Base-by-base conservation (phyloP, 768 basidiomycete genomes). In the Russula vinacea region DNA sequence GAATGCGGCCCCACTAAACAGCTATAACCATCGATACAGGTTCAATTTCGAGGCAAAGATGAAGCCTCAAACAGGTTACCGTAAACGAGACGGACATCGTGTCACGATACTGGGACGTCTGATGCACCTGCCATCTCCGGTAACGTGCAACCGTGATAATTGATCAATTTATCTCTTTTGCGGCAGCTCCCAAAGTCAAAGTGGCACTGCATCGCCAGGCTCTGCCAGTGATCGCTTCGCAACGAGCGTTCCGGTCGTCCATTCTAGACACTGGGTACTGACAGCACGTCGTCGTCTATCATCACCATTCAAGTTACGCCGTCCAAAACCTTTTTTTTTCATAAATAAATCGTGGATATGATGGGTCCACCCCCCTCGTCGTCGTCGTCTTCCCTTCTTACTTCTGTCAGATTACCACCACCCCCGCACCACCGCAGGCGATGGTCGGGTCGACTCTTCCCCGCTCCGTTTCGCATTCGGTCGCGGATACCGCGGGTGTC, bases 381-480 rank as follows among this genome's bases (percentile, higher is more conserved):
- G 3, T 55, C 32, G n/a, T n/a, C n/a, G n/a, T n/a, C n/a, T n/a
- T 22, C 5, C 29, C 54, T 33, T 13, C 35, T 35, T 35, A 26
- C 2, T 45, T 6, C 39, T 32, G 11, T n/a, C 29, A 11, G 10
- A n/a, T n/a, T n/a, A n/a, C n/a, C n/a, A n/a, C n/a, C n/a, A n/a
- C 13, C 32, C 49, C 58, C 59, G 58, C 54, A 56, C 54, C 64
- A 56, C 40, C 59, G 59, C 64, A 65, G 64, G 64, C 64, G 58
- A 60, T 65, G 64, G 54, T 52, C 33, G 39, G 35, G 54, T 42
- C 33, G n/a, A 3, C 32, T 32, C 19, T 26, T 6, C 13, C 57
- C 19, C 24, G 5, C 35, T 54, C 51, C n/a, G 3, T 3, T 33
- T 32, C 55, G 24, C 22, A 16, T n/a, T 11, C 17, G 16, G 37